These are phyloP conservation scores for Blastomyces percursus DNA, from an alignment of 2,329 filamentous ascomycete genomes.

Conservation along the genomic window DNA sequence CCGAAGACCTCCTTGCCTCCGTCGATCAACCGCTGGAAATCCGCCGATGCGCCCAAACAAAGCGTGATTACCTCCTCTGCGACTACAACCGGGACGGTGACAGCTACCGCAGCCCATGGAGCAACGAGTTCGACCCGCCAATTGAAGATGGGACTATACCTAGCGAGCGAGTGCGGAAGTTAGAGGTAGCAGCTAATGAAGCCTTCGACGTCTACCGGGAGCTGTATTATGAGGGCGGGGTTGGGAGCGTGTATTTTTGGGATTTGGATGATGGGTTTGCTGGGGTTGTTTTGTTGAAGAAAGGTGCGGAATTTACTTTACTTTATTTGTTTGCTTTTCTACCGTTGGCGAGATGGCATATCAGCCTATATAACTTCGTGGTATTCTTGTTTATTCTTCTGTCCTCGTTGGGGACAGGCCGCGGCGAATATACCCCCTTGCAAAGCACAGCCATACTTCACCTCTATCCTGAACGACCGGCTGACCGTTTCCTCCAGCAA, in stretches of 20 bases:
- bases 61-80: constrained; percentile 93
- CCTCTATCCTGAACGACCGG: not conserved
- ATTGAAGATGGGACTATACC: constrained; percentile 79
- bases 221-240: constrained; percentile 84
- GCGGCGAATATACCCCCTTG: not conserved
- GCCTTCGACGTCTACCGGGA: constrained; percentile 96
- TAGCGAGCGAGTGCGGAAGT: constrained; percentile 79
- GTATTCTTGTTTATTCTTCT: not conserved
- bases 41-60: constrained; percentile 73
- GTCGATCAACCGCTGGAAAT: constrained; percentile 91
- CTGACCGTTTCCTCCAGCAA: constrained; percentile 37
- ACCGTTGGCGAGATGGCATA: not conserved
- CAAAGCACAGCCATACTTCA: not conserved
- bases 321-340: not conserved
- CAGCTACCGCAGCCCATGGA: constrained; percentile 97
- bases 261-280: constrained; percentile 97
- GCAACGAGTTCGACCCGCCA: constrained; percentile 92
- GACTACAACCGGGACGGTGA: constrained; percentile 99
- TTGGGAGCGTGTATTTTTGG: constrained; percentile 96
- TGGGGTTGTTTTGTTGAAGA: constrained; percentile 90
- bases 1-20: constrained; percentile 93
- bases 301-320: constrained; percentile 43
- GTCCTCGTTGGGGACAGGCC: not conserved
- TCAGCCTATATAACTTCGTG: not conserved
- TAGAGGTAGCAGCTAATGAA: constrained; percentile 90